These are phyloP conservation scores for Leccinum subrobustum DNA, from an alignment of 1,284 basidiomycete genomes.

Conservation along the genomic window DNA sequence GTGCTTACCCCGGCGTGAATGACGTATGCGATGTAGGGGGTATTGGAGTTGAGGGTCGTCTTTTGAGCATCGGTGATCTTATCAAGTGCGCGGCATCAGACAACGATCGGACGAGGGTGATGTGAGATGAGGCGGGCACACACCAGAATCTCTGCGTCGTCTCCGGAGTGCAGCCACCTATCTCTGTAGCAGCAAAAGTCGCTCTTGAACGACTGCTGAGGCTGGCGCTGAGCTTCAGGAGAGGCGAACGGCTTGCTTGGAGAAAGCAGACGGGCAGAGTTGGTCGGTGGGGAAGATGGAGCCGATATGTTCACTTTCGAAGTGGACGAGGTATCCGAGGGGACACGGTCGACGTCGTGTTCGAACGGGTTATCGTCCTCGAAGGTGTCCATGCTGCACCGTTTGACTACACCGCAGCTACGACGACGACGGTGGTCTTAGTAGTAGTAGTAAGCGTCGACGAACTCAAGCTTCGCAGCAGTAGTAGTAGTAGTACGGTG, in stretches of 20 bases:
- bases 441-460: background rate
- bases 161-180: constrained; percentile 73
- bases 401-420: background rate
- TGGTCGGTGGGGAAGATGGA: constrained; percentile 56
- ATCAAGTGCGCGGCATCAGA: constrained; percentile 23
- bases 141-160: constrained; percentile 77
- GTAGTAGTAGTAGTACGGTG: constrained; percentile 1
- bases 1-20: constrained; percentile 80
- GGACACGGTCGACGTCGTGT: constrained; percentile 54
- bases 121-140: constrained; percentile 28
- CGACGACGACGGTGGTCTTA: background rate
- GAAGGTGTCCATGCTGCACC: constrained; percentile 56
- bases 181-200: constrained; percentile 77
- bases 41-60: constrained; percentile 82
- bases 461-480: background rate
- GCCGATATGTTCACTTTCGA: constrained; percentile 62
- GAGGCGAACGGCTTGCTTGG: constrained; percentile 52
- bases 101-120: background rate
- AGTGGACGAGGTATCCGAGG: constrained; percentile 65
- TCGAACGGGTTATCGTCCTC: constrained; percentile 84
- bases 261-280: constrained; percentile 41
- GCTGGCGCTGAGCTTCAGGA: constrained; percentile 49
- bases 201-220: constrained; percentile 54
- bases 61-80: constrained; percentile 95
- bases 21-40: constrained; percentile 94